Conservation (phyloP, 306 rosid genomes). For the Myrica gale region DNA sequence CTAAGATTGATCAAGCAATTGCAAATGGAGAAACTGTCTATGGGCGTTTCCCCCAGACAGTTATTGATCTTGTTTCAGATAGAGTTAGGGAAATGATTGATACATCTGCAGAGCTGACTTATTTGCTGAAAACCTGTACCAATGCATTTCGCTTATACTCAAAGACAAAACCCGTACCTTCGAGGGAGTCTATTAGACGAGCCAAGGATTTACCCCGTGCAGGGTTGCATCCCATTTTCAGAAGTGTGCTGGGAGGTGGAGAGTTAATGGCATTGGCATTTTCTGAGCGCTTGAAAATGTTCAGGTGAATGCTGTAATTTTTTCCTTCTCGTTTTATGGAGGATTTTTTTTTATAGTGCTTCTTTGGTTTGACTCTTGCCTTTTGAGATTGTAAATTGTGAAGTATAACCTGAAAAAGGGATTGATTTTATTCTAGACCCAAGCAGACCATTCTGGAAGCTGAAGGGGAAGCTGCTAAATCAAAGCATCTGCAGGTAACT, state of each 20-base stretch:
- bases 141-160: slow-evolving; percentile 82
- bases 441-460: slow-evolving; percentile 93
- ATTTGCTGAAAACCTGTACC: slow-evolving; percentile 56
- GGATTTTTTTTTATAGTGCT: neutral
- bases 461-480: slow-evolving; percentile 85
- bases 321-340: neutral
- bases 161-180: slow-evolving; percentile 79
- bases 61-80: slow-evolving; percentile 81
- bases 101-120: slow-evolving; percentile 62
- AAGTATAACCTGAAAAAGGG: slow-evolving; percentile 15
- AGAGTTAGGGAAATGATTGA: slow-evolving; percentile 80
- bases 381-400: slow-evolving; percentile 14
- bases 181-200: slow-evolving; percentile 86
- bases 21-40: slow-evolving; percentile 77
- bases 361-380: slow-evolving; percentile 9
- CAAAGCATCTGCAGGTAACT: slow-evolving; percentile 57
- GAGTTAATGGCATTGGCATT: slow-evolving; percentile 91
- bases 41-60: slow-evolving; percentile 88
- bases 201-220: slow-evolving; percentile 70
- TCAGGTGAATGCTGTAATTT: slow-evolving; percentile 49
- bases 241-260: slow-evolving; percentile 68
- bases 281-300: slow-evolving; percentile 87
- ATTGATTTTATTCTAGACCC: slow-evolving; percentile 54
- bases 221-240: slow-evolving; percentile 89
- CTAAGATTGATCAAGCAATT: slow-evolving; percentile 67